Evolutionary conservation across 345 rosid species (phyloP).

Genomic region (Jatropha curcas): DNA sequence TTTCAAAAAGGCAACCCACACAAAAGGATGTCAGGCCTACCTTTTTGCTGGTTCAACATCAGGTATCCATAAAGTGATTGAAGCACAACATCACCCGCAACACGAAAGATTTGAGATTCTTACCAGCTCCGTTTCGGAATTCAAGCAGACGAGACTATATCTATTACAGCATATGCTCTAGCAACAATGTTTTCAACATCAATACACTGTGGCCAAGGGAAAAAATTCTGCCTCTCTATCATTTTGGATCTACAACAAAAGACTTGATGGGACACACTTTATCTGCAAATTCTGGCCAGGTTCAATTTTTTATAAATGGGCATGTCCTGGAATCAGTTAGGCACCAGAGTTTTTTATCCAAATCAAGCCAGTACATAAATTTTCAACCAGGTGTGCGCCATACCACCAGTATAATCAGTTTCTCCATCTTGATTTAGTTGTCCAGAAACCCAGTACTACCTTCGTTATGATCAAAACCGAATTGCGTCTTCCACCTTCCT

Average conservation of each 20-base stretch:
- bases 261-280: constrained; percentile 74
- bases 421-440: constrained; percentile 77
- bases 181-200: constrained; percentile 86
- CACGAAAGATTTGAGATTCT: constrained; percentile 66
- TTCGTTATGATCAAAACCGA: constrained; percentile 80
- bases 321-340: constrained; percentile 52
- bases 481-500: constrained; percentile 98
- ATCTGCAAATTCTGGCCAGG: constrained; percentile 85
- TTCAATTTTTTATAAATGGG: constrained; percentile 82
- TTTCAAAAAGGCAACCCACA: not conserved
- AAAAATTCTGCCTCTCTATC: constrained; percentile 80
- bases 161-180: constrained; percentile 86
- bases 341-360: constrained; percentile 56
- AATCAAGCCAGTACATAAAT: constrained; percentile 79
- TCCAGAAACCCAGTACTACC: constrained; percentile 47
- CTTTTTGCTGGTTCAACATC: constrained; percentile 50
- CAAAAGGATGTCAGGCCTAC: constrained; percentile 33
- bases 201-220: constrained; percentile 76
- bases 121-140: constrained; percentile 82
- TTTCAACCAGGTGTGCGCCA: constrained; percentile 87
- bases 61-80: constrained; percentile 53
- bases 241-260: constrained; percentile 81
- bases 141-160: constrained; percentile 90
- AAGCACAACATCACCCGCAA: constrained; percentile 68
- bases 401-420: constrained; percentile 70